phyloP scores from a whole-genome alignment of 2,329 filamentous ascomycete species.

The Macroventuria anomochaeta region DNA sequence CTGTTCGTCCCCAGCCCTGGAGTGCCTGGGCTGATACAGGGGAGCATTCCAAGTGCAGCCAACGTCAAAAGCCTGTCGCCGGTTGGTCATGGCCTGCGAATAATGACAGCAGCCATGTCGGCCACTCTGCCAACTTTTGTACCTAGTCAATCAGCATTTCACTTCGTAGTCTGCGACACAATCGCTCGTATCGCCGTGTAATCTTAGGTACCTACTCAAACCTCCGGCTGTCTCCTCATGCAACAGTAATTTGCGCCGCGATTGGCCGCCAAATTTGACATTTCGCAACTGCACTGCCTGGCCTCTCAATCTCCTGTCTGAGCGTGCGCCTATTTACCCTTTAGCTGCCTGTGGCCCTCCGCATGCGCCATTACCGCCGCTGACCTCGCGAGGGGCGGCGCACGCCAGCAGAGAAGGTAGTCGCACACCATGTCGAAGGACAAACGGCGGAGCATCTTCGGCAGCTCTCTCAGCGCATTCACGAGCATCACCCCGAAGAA shows the following conservation, averaged over 20 bases:
- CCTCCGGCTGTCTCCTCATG: conserved; percentile 16
- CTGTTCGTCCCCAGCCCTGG: neutral
- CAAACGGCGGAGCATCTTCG: conserved; percentile 49
- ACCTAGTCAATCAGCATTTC: neutral
- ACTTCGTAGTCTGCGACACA: neutral
- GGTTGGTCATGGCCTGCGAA: conserved; percentile 14
- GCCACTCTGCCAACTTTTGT: conserved; percentile 7
- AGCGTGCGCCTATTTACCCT: conserved; percentile 8
- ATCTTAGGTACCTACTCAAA: neutral
- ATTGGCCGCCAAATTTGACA: conserved; percentile 20
- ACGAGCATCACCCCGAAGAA: conserved; percentile 35
- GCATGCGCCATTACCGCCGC: conserved; percentile 31
- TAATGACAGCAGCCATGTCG: conserved; percentile 14
- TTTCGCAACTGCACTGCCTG: conserved; percentile 7
- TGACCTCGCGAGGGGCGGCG: conserved; percentile 41
- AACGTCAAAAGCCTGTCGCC: neutral
- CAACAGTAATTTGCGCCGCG: conserved; percentile 16
- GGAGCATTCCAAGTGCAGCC: conserved; percentile 2
- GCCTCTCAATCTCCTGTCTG: conserved; percentile 1
- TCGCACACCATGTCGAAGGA: conserved; percentile 45
- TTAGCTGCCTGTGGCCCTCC: conserved; percentile 22
- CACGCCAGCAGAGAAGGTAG: conserved; percentile 21
- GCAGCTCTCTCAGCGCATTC: conserved; percentile 42
- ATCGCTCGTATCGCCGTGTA: conserved; percentile 12
- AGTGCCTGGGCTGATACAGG: conserved; percentile 11